phyloP scores from a whole-genome alignment of 2,329 filamentous ascomycete species.

The Stagonosporopsis vannaccii region DNA sequence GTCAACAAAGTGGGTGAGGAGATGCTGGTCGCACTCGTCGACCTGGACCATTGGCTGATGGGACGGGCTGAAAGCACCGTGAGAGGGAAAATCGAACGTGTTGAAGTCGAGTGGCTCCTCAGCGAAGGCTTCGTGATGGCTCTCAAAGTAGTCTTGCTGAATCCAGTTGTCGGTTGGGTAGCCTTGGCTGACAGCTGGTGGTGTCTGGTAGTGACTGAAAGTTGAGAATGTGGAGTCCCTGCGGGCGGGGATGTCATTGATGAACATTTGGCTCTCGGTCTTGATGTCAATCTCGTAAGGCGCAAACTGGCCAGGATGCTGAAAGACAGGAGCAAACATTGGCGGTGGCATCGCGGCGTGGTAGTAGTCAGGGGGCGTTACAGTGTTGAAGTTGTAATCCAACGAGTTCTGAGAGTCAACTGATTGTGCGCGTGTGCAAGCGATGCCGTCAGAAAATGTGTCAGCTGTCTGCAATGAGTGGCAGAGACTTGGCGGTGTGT shows the following conservation, averaged over 20 bases:
- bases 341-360: conserved; percentile 65
- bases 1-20: conserved; percentile 90
- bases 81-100: conserved; percentile 81
- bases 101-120: conserved; percentile 70
- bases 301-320: conserved; percentile 67
- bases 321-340: conserved; percentile 53
- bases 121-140: conserved; percentile 70
- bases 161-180: conserved; percentile 76
- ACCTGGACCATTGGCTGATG: conserved; percentile 80
- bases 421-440: conserved; percentile 74
- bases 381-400: conserved; percentile 72
- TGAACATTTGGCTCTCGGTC: conserved; percentile 91
- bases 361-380: conserved; percentile 63
- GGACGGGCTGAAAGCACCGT: conserved; percentile 66
- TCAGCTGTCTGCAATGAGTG: conserved; percentile 84
- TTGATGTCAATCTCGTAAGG: conserved; percentile 96
- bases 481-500: conserved; percentile 79
- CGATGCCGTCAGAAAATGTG: conserved; percentile 76
- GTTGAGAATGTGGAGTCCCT: conserved; percentile 89
- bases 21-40: conserved; percentile 83
- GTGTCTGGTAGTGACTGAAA: conserved; percentile 88
- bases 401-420: conserved; percentile 79
- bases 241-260: conserved; percentile 86
- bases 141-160: conserved; percentile 73
- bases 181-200: conserved; percentile 72